phyloP scores from a whole-genome alignment of 495 filamentous ascomycete genomes.

The Elaphomyces granulatus region DNA sequence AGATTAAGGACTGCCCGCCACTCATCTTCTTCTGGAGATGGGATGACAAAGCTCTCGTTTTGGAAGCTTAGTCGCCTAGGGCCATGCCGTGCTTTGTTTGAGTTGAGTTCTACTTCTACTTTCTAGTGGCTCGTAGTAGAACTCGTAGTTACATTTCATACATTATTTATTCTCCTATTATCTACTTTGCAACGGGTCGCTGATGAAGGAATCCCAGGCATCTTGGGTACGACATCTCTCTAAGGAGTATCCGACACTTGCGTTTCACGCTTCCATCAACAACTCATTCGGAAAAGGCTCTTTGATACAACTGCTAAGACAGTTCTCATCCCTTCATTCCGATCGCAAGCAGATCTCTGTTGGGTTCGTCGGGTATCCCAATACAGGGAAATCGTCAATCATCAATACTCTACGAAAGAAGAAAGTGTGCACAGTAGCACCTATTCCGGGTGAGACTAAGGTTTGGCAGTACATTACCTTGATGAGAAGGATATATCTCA shows the following conservation, averaged over 20 bases:
- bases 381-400: conserved; percentile 80
- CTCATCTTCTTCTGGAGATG: conserved; percentile 44
- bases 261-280: conserved; percentile 83
- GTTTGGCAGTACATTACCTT: conserved; percentile 96
- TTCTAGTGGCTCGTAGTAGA: conserved; percentile 43
- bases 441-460: conserved; percentile 85
- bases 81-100: conserved; percentile 56
- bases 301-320: conserved; percentile 64
- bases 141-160: conserved; percentile 99
- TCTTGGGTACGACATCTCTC: conserved; percentile 69
- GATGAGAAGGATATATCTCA: conserved; percentile 94
- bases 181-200: conserved; percentile 14
- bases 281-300: conserved; percentile 84
- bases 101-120: conserved; percentile 64
- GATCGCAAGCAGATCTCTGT: conserved; percentile 87
- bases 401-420: conserved; percentile 89
- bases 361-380: conserved; percentile 77
- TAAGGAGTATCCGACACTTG: conserved; percentile 81
- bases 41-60: conserved; percentile 66
- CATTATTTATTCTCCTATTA: conserved; percentile 35
- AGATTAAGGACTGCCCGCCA: conserved; percentile 67
- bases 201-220: conserved; percentile 46
- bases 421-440: conserved; percentile 87
- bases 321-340: conserved; percentile 83
- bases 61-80: conserved; percentile 47